Evolutionary conservation across 495 filamentous ascomycete species (phyloP).

Genomic region (Talaromyces proteolyticus): DNA sequence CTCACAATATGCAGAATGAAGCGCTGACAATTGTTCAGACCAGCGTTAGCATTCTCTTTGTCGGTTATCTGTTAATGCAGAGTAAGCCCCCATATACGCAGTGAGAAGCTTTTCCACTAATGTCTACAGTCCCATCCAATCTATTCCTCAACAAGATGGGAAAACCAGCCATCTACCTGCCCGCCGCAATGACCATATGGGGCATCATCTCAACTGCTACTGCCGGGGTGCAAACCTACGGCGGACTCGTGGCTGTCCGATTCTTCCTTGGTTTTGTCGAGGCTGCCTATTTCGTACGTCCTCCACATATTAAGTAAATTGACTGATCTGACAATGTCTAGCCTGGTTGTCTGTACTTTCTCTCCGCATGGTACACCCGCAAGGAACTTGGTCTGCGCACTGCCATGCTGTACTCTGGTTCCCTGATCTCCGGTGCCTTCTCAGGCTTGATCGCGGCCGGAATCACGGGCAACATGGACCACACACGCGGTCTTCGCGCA

Average conservation of each 20-base stretch:
- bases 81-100: slow-evolving; percentile 23
- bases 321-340: slow-evolving; percentile 8
- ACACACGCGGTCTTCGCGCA: slow-evolving; percentile 37
- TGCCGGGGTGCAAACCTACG: slow-evolving; percentile 50
- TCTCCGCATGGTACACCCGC: slow-evolving; percentile 46
- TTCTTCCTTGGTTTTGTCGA: slow-evolving; percentile 69
- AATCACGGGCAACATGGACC: slow-evolving; percentile 38
- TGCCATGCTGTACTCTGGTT: slow-evolving; percentile 44
- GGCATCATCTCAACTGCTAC: slow-evolving; percentile 62
- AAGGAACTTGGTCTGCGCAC: slow-evolving; percentile 44
- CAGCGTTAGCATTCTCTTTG: slow-evolving; percentile 63
- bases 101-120: neutral
- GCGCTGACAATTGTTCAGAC: too few species aligned
- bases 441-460: slow-evolving; percentile 56
- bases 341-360: slow-evolving; percentile 43
- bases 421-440: slow-evolving; percentile 55
- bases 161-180: slow-evolving; percentile 59
- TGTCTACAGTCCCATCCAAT: slow-evolving; percentile 27
- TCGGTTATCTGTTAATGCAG: slow-evolving; percentile 54
- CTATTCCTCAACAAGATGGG: slow-evolving; percentile 43
- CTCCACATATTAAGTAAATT: too few species aligned
- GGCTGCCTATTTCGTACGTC: slow-evolving; percentile 38
- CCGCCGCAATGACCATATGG: slow-evolving; percentile 61
- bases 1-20: too few species aligned
- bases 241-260: slow-evolving; percentile 58